These are phyloP conservation scores for Taxillus chinensis DNA, from an alignment of 164 flowering plant genomes.

Conservation along the genomic window DNA sequence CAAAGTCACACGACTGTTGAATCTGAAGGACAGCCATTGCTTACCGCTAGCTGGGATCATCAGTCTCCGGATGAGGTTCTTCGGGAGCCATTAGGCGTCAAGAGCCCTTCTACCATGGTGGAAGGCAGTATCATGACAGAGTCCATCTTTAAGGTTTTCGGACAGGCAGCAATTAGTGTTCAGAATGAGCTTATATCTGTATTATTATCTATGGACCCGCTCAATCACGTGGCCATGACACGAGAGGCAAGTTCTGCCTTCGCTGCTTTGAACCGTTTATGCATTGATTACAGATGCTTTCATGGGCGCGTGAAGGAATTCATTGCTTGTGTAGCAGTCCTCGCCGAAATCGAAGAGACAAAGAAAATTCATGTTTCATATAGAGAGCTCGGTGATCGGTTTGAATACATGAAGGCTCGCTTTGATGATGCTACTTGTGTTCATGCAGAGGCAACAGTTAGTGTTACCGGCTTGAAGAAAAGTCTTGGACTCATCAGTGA, in stretches of 20 bases:
- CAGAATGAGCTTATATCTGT: slow-evolving; percentile 9
- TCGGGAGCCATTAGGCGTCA: background rate
- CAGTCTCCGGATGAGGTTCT: background rate
- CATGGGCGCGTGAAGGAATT: slow-evolving; percentile 7
- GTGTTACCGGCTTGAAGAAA: background rate
- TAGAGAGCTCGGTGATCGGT: slow-evolving; percentile 2
- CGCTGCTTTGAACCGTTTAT: slow-evolving; percentile 6
- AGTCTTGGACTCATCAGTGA: background rate
- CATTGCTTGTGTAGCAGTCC: slow-evolving; percentile 4
- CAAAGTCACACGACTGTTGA: background rate
- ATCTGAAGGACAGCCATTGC: background rate
- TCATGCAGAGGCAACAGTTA: slow-evolving; percentile 2
- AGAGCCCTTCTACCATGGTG: background rate
- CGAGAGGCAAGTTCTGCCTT: slow-evolving; percentile 11
- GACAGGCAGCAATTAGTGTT: slow-evolving; percentile 6
- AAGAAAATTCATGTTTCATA: background rate
- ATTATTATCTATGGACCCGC: slow-evolving; percentile 13
- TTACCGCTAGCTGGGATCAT: background rate
- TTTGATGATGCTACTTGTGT: background rate
- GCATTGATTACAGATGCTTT: slow-evolving; percentile 6
- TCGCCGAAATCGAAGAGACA: slow-evolving; percentile 7
- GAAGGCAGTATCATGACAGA: background rate
- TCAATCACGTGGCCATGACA: slow-evolving; percentile 14
- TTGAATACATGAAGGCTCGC: background rate
- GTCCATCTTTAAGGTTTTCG: slow-evolving; percentile 7